phyloP scores from a whole-genome alignment of 768 basidiomycete genomes.

The Amylocystis lapponica region DNA sequence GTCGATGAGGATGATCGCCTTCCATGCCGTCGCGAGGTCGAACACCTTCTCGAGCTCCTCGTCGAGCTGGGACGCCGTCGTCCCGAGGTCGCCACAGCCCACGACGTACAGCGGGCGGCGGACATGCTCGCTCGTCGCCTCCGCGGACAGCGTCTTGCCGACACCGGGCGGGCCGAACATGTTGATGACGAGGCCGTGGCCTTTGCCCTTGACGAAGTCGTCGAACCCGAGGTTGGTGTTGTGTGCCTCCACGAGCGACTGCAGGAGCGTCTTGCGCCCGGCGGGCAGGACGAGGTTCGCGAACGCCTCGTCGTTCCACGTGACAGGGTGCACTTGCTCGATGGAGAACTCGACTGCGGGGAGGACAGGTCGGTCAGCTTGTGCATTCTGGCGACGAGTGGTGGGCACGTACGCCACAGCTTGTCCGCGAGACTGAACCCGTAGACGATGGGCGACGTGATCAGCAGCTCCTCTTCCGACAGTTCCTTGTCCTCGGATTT shows the following conservation, averaged over 20 bases:
- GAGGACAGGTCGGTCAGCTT: background rate
- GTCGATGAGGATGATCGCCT: slow-evolving; percentile 28
- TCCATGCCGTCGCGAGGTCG: slow-evolving; percentile 28
- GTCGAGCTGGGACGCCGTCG: slow-evolving; percentile 23
- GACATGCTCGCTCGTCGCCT: slow-evolving; percentile 19
- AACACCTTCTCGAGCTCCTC: slow-evolving; percentile 21
- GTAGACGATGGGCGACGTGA: slow-evolving; percentile 34
- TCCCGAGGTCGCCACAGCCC: slow-evolving; percentile 29
- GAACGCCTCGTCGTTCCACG: slow-evolving; percentile 30
- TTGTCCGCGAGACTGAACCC: slow-evolving; percentile 61
- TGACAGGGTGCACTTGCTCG: slow-evolving; percentile 44
- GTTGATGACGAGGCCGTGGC: slow-evolving; percentile 29
- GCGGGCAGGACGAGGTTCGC: slow-evolving; percentile 24
- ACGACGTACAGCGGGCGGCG: slow-evolving; percentile 22
- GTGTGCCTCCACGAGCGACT: slow-evolving; percentile 27
- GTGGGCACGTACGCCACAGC: slow-evolving; percentile 44
- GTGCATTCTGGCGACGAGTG: background rate
- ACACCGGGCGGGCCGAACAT: slow-evolving; percentile 24
- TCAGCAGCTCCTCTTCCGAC: background rate
- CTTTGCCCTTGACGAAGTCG: slow-evolving; percentile 31
- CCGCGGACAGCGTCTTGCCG: slow-evolving; percentile 22
- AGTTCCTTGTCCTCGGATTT: background rate
- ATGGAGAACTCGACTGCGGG: slow-evolving; percentile 54
- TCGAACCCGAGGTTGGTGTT: slow-evolving; percentile 20
- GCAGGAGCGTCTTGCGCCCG: slow-evolving; percentile 25